phyloP scores from a whole-genome alignment of 768 basidiomycete genomes.

The Naematelia aurantialba region DNA sequence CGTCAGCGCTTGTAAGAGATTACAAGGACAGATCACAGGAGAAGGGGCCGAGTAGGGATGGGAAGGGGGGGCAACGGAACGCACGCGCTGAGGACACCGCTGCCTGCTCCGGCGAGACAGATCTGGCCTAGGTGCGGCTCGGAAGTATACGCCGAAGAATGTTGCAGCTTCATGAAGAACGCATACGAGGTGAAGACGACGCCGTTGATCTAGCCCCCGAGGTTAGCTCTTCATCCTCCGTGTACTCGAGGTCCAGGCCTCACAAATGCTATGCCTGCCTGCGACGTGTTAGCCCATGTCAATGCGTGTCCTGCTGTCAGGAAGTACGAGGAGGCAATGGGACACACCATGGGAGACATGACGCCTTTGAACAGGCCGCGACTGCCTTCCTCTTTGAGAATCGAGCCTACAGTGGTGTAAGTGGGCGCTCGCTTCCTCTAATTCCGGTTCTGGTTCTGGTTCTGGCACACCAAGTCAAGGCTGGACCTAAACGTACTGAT shows the following conservation, averaged over 20 bases:
- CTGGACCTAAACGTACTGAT: slow-evolving; percentile 32
- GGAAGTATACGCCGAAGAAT: slow-evolving; percentile 44
- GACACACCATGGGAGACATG: slow-evolving; percentile 69
- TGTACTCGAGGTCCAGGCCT: slow-evolving; percentile 9
- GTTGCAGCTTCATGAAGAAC: slow-evolving; percentile 68
- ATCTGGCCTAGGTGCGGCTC: slow-evolving; percentile 70
- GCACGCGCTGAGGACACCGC: slow-evolving; percentile 74
- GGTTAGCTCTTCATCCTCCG: not conserved
- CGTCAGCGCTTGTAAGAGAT: no score
- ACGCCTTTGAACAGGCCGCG: slow-evolving; percentile 50
- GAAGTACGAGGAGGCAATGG: not conserved
- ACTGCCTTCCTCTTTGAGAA: slow-evolving; percentile 45
- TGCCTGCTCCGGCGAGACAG: slow-evolving; percentile 70
- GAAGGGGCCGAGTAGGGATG: not conserved
- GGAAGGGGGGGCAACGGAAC: slow-evolving; percentile 40
- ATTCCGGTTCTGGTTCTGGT: not conserved
- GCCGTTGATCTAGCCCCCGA: slow-evolving; percentile 58
- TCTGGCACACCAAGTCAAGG: not conserved
- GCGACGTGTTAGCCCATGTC: not conserved
- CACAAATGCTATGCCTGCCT: slow-evolving; percentile 50
- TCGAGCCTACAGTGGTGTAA: slow-evolving; percentile 24
- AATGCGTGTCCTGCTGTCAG: not conserved
- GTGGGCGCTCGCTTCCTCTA: not conserved
- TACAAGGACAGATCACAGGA: no score
- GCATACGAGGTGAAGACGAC: slow-evolving; percentile 81